Evolutionary conservation across 2,329 filamentous ascomycete genomes (phyloP).

Genomic region (Calonectria pseudoturangicola): DNA sequence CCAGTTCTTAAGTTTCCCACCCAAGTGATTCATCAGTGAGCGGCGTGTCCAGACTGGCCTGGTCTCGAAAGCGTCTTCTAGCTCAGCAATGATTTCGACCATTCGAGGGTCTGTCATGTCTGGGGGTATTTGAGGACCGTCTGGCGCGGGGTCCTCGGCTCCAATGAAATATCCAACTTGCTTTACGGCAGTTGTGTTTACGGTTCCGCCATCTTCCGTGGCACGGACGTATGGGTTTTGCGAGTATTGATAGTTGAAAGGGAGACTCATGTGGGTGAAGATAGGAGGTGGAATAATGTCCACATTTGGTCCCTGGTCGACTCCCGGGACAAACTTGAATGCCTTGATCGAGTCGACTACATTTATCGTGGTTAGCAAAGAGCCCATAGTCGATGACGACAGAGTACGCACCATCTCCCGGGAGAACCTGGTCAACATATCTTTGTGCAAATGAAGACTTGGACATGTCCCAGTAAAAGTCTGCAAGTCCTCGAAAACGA

Average conservation of each 20-base stretch:
- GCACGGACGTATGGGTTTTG: conserved; percentile 87
- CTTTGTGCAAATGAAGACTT: conserved; percentile 81
- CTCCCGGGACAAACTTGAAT: conserved; percentile 80
- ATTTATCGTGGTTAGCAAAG: conserved; percentile 18
- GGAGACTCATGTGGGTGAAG: conserved; percentile 84
- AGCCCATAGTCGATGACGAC: background rate
- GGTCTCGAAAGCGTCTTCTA: conserved; percentile 80
- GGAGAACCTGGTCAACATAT: conserved; percentile 82
- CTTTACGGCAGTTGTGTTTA: conserved; percentile 76
- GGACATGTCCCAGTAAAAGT: conserved; percentile 87
- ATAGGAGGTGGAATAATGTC: conserved; percentile 87
- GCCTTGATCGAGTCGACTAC: conserved; percentile 71
- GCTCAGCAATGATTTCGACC: conserved; percentile 76
- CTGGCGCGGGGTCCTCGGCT: conserved; percentile 76
- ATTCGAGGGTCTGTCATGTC: conserved; percentile 77
- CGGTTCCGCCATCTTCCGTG: conserved; percentile 73
- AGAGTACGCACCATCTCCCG: conserved; percentile 77
- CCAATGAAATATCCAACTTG: conserved; percentile 76
- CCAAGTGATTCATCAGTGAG: conserved; percentile 84
- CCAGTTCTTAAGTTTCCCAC: conserved; percentile 69
- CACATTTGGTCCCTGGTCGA: conserved; percentile 74
- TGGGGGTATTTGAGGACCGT: conserved; percentile 76
- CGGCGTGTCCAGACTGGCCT: conserved; percentile 92
- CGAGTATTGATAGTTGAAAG: conserved; percentile 87
- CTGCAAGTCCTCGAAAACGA: conserved; percentile 89